Evolutionary conservation across 768 basidiomycete genomes (phyloP).

Genomic region (Melanogaster broomeanus): DNA sequence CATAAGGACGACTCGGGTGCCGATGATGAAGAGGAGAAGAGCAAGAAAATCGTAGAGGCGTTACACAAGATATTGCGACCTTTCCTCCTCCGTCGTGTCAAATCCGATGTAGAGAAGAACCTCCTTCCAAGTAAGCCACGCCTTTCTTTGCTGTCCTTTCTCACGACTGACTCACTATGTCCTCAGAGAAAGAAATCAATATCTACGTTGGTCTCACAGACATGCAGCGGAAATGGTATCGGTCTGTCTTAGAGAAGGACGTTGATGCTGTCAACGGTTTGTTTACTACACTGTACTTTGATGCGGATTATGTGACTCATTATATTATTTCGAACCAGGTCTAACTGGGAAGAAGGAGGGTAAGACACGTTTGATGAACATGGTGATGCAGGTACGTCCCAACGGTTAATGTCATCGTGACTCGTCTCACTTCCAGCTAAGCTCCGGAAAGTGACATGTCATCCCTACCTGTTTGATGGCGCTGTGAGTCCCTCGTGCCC

Average conservation of each 20-base stretch:
- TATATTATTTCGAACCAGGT: slow-evolving; percentile 46
- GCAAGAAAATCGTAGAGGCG: slow-evolving; percentile 93
- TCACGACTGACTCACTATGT: background rate
- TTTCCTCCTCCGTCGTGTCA: slow-evolving; percentile 92
- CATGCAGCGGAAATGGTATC: slow-evolving; percentile 99
- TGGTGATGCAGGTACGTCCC: slow-evolving; percentile 91
- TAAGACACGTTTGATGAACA: slow-evolving; percentile 96
- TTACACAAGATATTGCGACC: slow-evolving; percentile 96
- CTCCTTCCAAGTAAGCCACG: slow-evolving; percentile 75
- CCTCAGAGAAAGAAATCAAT: slow-evolving; percentile 93
- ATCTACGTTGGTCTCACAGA: slow-evolving; percentile 96
- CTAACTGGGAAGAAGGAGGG: slow-evolving; percentile 97
- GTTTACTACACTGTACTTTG: slow-evolving; percentile 13
- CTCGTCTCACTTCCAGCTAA: slow-evolving; percentile 20
- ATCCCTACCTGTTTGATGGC: slow-evolving; percentile 91
- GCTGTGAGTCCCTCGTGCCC: slow-evolving; percentile 51
- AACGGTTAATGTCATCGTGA: background rate
- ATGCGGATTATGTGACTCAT: background rate
- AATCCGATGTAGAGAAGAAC: slow-evolving; percentile 96
- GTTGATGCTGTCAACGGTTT: slow-evolving; percentile 96
- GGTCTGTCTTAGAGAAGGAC: slow-evolving; percentile 93
- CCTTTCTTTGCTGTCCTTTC: background rate
- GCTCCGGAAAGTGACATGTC: slow-evolving; percentile 86
- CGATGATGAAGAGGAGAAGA: slow-evolving; percentile 77
- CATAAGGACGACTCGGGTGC: slow-evolving; percentile 77